These are phyloP conservation scores for Coprinellus micaceus DNA, from an alignment of 768 basidiomycete species.

Conservation along the genomic window DNA sequence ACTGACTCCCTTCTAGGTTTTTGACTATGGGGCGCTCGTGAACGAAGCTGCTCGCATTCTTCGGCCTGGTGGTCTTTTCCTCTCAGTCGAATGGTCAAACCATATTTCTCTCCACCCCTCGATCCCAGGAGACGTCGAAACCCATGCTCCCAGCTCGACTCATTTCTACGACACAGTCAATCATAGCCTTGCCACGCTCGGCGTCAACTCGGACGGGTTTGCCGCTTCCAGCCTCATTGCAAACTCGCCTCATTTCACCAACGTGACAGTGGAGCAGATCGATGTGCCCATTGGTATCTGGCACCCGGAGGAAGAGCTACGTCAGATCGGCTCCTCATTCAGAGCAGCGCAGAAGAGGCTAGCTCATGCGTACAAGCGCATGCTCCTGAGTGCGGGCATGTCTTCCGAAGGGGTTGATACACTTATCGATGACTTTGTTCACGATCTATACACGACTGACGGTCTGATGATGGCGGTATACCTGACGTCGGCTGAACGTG, in stretches of 20 bases:
- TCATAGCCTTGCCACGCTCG: constrained; percentile 30
- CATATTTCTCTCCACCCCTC: constrained; percentile 37
- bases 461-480: constrained; percentile 50
- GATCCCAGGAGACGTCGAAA: constrained; percentile 17
- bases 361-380: constrained; percentile 44
- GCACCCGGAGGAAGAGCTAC: constrained; percentile 33
- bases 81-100: constrained; percentile 59
- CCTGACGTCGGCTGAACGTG: constrained; percentile 41
- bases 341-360: constrained; percentile 38
- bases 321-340: constrained; percentile 39
- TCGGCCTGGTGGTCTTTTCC: constrained; percentile 66
- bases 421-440: constrained; percentile 38
- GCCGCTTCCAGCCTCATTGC: constrained; percentile 36
- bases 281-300: constrained; percentile 58
- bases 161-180: constrained; percentile 38
- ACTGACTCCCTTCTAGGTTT: constrained; percentile 38
- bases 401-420: constrained; percentile 32
- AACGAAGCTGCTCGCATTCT: constrained; percentile 61
- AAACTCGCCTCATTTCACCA: constrained; percentile 36
- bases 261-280: constrained; percentile 30
- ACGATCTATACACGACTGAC: constrained; percentile 42
- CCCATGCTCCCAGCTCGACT: constrained; percentile 37
- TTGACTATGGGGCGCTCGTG: constrained; percentile 49
- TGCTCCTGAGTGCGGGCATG: constrained; percentile 40
- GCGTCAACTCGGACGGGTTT: constrained; percentile 36